Evolutionary conservation across 2,329 filamentous ascomycete genomes (phyloP), one percentile per base, ranked within the genome.

Genomic region (Nemania sp.): DNA sequence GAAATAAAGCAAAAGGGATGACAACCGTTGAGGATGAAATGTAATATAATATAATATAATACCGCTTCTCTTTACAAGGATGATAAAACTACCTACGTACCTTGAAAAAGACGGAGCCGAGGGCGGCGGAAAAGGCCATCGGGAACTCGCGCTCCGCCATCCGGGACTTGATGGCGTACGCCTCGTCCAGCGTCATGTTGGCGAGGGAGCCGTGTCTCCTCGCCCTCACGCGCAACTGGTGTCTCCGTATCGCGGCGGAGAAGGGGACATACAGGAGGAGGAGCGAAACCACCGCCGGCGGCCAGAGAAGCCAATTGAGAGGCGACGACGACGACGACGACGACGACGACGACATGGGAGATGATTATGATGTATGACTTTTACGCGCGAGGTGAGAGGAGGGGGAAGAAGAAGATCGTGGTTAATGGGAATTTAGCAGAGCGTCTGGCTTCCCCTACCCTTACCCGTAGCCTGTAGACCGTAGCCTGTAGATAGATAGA

Each of bases 181-280:
- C 63, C 37, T 65, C 60, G 15, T 65, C 54, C 13, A 65, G 17
- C 2, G 63, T 64, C 63, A 65, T 62, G 2, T 15, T 48, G 32
- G 20, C 17, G 11, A 51, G 29, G 5, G 32, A 9, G 7, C 15
- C 17, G 5, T 39, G 7, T 0, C 15, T 15, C 18, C 48, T 53
- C 12, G 13, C 40, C 15, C 17, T 9, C 1, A 20, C 13, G 17
- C 2, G 37, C 17, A 17, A 21, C 29, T 60, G 42, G 12, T 21
- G 21, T 50, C 43, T 45, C 6, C 57, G 48, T 40, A 50, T 17
- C n/a, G 34, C 4, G 15, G 7, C 29, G n/a, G 43, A 49, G 35
- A 48, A 13, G 1, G 46, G 35, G 35, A 47, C 5, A 17, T 50
- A 63, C 4, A 54, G 4, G 1, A 56, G 4, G 1, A 56, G 40